A percentile compares a stretch with the other conserved stretches of the same genome.
phyloP scores from a whole-genome alignment of 768 basidiomycete species.

The Lactifluus rugatus region DNA sequence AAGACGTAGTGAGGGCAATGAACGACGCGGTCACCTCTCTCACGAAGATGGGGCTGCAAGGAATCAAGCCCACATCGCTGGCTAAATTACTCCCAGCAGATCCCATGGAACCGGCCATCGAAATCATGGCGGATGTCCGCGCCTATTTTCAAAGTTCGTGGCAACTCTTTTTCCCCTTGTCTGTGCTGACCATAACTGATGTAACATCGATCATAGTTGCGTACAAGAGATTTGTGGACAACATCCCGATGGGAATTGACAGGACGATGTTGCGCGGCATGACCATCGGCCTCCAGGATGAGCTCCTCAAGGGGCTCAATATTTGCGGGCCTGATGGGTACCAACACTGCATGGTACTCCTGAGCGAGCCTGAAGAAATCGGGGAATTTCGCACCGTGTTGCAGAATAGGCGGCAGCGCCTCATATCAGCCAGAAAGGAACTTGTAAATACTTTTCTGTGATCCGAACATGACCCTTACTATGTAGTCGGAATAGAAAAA shows the following conservation, averaged over 20 bases:
- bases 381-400: slow-evolving; percentile 37
- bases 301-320: slow-evolving; percentile 37
- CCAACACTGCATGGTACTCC: slow-evolving; percentile 36
- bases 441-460: slow-evolving; percentile 19
- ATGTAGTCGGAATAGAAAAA: background rate
- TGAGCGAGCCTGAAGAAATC: slow-evolving; percentile 39
- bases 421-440: slow-evolving; percentile 36
- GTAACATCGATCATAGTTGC: slow-evolving; percentile 30
- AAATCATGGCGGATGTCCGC: slow-evolving; percentile 61
- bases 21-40: slow-evolving; percentile 30
- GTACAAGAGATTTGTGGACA: slow-evolving; percentile 51
- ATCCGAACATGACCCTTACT: background rate
- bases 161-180: background rate
- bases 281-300: slow-evolving; percentile 31
- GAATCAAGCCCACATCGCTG: slow-evolving; percentile 33
- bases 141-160: slow-evolving; percentile 63
- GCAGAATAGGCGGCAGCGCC: slow-evolving; percentile 38
- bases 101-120: slow-evolving; percentile 42
- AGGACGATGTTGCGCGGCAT: slow-evolving; percentile 43
- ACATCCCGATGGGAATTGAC: slow-evolving; percentile 47
- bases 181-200: background rate
- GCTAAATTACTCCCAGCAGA: slow-evolving; percentile 42
- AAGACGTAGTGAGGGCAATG: background rate
- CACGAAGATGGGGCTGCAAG: slow-evolving; percentile 31
- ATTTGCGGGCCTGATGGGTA: slow-evolving; percentile 38